Conservation (phyloP, 345 rosid species). For the Linum lewisii region DNA sequence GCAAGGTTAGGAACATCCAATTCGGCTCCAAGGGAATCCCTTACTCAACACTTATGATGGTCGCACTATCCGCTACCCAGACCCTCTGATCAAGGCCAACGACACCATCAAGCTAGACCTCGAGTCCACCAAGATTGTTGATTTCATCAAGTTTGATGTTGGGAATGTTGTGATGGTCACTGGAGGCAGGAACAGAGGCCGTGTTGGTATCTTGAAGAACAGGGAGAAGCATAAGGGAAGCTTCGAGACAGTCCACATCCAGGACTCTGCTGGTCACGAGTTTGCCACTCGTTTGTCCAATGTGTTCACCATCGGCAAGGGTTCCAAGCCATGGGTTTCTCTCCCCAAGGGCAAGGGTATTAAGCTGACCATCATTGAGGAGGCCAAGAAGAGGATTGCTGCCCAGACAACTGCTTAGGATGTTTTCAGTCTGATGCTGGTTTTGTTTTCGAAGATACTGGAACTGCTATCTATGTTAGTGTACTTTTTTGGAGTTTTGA, state of each 20-base stretch:
- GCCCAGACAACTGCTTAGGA: constrained; percentile 37
- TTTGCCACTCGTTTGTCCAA: constrained; percentile 82
- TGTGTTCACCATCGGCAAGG: constrained; percentile 72
- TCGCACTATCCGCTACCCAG: constrained; percentile 82
- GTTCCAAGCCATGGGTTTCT: constrained; percentile 79
- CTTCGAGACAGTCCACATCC: constrained; percentile 73
- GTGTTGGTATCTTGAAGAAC: constrained; percentile 73
- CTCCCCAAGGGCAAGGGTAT: constrained; percentile 91
- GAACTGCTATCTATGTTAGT: too few relatives aligned
- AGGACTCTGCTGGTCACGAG: constrained; percentile 67
- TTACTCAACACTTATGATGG: constrained; percentile 75
- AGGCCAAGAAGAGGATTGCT: constrained; percentile 70
- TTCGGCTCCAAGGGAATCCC: constrained; percentile 64
- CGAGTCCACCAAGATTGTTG: constrained; percentile 59
- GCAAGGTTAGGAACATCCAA: constrained; percentile 31
- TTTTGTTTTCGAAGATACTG: too few relatives aligned
- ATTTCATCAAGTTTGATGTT: constrained; percentile 76
- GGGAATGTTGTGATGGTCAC: constrained; percentile 94
- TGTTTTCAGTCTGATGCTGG: neutral
- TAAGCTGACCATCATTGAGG: constrained; percentile 71
- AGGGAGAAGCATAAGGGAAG: constrained; percentile 86
- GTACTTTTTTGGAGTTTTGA: too few relatives aligned
- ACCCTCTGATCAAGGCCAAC: constrained; percentile 78
- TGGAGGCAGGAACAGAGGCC: constrained; percentile 86
- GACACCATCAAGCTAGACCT: constrained; percentile 82